phyloP scores from a whole-genome alignment of 192 early-diverging fungal genomes.

The Umbelopsis isabellina region DNA sequence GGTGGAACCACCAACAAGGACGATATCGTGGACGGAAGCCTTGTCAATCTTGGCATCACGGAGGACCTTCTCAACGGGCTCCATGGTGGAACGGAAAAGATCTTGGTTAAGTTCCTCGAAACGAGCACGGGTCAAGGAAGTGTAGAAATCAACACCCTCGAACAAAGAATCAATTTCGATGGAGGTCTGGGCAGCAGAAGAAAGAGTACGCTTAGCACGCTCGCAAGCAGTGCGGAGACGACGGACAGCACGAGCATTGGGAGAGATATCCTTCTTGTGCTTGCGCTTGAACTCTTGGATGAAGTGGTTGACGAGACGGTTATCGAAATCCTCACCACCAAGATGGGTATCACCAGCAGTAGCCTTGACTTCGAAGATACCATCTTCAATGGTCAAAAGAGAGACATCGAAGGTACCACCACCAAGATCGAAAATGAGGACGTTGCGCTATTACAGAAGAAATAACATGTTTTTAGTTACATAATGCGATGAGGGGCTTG shows the following conservation, averaged over 20 bases:
- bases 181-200: conserved; percentile 91
- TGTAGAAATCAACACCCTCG: conserved; percentile 98
- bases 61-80: conserved; percentile 96
- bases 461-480: background rate
- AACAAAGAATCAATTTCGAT: conserved; percentile 97
- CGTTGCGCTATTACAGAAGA: conserved; percentile 68
- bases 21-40: conserved; percentile 88
- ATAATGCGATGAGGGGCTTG: conserved; percentile 81
- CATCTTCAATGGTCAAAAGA: conserved; percentile 95
- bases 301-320: conserved; percentile 97
- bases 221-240: conserved; percentile 97
- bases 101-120: conserved; percentile 99
- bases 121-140: conserved; percentile 96
- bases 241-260: conserved; percentile 91
- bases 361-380: conserved; percentile 98
- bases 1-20: conserved; percentile 97
- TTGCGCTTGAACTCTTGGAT: conserved; percentile 97
- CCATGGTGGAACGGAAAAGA: conserved; percentile 93
- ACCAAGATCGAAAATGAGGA: conserved; percentile 97
- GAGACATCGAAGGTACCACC: conserved; percentile 99
- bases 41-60: conserved; percentile 97
- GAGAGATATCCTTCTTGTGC: conserved; percentile 92
- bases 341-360: conserved; percentile 99
- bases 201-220: conserved; percentile 96
- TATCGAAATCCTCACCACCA: conserved; percentile 99